Conservation (phyloP, 805 yeast genomes). For the Torulaspora indica region DNA sequence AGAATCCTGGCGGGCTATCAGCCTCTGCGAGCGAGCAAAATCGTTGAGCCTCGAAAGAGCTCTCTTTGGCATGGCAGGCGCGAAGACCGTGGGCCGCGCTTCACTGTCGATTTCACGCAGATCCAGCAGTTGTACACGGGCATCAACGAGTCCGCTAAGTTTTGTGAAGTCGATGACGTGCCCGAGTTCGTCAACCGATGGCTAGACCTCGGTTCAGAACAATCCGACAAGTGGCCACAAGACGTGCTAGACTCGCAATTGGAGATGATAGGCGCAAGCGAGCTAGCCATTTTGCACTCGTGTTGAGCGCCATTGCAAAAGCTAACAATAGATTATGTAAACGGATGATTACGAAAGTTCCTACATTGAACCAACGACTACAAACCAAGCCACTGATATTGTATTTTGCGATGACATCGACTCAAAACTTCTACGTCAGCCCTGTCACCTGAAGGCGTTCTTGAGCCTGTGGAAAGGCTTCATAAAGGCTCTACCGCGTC, state of each 20-base stretch:
- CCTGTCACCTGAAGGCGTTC: background rate
- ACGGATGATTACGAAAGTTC: too few species aligned
- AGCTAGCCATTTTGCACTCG: slow-evolving; percentile 11
- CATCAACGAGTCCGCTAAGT: slow-evolving; percentile 17
- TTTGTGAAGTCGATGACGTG: slow-evolving; percentile 21
- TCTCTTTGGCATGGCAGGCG: slow-evolving; percentile 5
- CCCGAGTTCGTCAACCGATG: slow-evolving; percentile 26
- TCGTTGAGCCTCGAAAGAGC: slow-evolving; percentile 11
- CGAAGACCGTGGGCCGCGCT: slow-evolving; percentile 4
- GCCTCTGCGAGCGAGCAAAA: slow-evolving; percentile 12
- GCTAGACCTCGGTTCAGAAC: slow-evolving; percentile 18
- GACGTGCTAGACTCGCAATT: slow-evolving; percentile 12
- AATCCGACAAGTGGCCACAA: background rate
- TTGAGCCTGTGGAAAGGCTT: background rate
- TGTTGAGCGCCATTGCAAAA: background rate
- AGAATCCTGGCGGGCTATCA: slow-evolving; percentile 7
- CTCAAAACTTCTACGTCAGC: background rate
- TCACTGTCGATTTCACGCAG: slow-evolving; percentile 21
- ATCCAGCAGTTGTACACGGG: slow-evolving; percentile 19
- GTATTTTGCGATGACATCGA: background rate
- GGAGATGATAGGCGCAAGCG: slow-evolving; percentile 11
- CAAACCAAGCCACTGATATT: background rate
- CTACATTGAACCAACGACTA: too few species aligned
- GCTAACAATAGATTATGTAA: too few species aligned
- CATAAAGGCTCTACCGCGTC: background rate